Evolutionary conservation across 2,329 filamentous ascomycete species (phyloP).

Genomic region (Hymenoscyphus occultus): DNA sequence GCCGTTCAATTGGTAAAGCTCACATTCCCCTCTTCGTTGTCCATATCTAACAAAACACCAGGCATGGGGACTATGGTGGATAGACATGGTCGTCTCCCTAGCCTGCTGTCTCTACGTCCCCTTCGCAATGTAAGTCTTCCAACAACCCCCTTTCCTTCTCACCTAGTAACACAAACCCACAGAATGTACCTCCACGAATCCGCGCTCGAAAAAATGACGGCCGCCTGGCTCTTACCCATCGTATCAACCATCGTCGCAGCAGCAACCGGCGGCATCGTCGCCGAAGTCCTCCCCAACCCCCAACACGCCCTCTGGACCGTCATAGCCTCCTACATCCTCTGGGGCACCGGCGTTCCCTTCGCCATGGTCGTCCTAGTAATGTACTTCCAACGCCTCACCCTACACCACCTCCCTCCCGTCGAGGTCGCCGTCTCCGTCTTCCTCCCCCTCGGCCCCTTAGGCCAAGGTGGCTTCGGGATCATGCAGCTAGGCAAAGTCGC

Average conservation of each 20-base stretch:
- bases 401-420: slow-evolving; percentile 63
- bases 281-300: slow-evolving; percentile 54
- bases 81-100: slow-evolving; percentile 52
- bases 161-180: slow-evolving; percentile 8
- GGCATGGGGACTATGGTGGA: slow-evolving; percentile 58
- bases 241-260: slow-evolving; percentile 65
- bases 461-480: slow-evolving; percentile 60
- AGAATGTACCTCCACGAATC: slow-evolving; percentile 39
- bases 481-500: slow-evolving; percentile 46
- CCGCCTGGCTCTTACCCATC: slow-evolving; percentile 63
- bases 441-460: slow-evolving; percentile 63
- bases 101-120: slow-evolving; percentile 53
- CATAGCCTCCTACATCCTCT: slow-evolving; percentile 64
- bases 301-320: slow-evolving; percentile 59
- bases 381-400: slow-evolving; percentile 66
- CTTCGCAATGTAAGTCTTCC: slow-evolving; percentile 49
- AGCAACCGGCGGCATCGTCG: slow-evolving; percentile 61
- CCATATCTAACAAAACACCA: slow-evolving; percentile 7
- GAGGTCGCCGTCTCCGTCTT: slow-evolving; percentile 68
- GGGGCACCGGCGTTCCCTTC: slow-evolving; percentile 61
- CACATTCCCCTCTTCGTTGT: neutral
- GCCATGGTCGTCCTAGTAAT: slow-evolving; percentile 62
- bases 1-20: slow-evolving; percentile 44
- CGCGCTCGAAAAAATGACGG: slow-evolving; percentile 57
- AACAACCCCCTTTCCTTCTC: neutral